Evolutionary conservation across 1,284 basidiomycete species (phyloP), one percentile per base, ranked within the genome.

Genomic region (Naganishia albida): DNA sequence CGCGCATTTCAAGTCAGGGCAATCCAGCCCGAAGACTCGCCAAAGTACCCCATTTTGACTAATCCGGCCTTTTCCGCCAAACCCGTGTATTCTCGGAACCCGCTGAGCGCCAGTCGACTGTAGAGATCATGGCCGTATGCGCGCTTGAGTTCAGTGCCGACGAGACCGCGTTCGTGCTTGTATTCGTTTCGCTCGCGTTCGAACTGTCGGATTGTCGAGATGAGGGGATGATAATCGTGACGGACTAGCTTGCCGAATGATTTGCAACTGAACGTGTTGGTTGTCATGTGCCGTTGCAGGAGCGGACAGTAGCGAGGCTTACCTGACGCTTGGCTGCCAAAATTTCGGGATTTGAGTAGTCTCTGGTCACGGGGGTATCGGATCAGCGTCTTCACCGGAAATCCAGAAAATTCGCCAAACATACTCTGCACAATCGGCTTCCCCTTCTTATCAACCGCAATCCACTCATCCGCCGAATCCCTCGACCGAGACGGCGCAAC

Each of bases 71-170:
- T 49, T 39, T 60, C 57, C 15, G 57, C 57, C 25, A 26, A 23
- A 2, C 40, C 16, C 1, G 57, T 60, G 34, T 60, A 60, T 34
- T 60, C 46, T 39, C 39, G 46, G 34, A 60, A 60, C 23, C 57
- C 57, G 20, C 30, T 16, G 15, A 60, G 23, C 16, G 30, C 38
- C n/a, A 60, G 46, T 39, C 57, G 57, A 34, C 46, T 30, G 39
- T 60, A 60, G 13, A 60, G 16, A 46, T 60, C 57, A 16, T 60
- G 46, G 3, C 57, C 57, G 30, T 60, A 60, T 10, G 57, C 34
- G 28, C 57, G 46, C 46, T 60, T 60, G 46, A 60, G 23, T 60
- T 60, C 57, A 13, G 57, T 60, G 4, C 57, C 57, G 48, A 60
- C 50, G 15, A 60, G 57, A 23, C 57, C 57, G 6, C 57, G 46